phyloP scores from a whole-genome alignment of 1,284 basidiomycete species.

The Coriolopsis trogii region DNA sequence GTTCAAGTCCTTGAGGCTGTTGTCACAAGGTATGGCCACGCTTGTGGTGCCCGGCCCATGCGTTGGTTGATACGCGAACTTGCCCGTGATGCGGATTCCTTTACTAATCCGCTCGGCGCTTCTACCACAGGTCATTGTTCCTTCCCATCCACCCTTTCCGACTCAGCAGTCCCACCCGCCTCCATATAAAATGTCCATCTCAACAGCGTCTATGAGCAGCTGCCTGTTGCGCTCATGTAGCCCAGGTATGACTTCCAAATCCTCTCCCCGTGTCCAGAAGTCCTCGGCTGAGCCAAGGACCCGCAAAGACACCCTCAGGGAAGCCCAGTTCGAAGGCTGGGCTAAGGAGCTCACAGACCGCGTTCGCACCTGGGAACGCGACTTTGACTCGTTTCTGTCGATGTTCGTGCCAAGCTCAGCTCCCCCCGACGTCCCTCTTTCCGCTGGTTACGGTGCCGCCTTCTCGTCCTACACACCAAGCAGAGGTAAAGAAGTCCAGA shows the following conservation, averaged over 20 bases:
- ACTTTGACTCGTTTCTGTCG: conserved; percentile 1
- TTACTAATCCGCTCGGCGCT: too few species aligned
- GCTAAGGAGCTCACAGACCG: conserved; percentile 1
- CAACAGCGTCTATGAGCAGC: conserved; percentile 3
- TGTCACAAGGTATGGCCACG: too few species aligned
- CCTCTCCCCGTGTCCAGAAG: background rate
- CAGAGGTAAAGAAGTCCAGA: background rate
- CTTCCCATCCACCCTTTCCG: background rate
- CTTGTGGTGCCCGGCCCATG: too few species aligned
- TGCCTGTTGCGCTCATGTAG: background rate
- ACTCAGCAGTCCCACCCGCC: background rate
- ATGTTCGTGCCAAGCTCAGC: conserved; percentile 4
- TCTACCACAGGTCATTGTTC: background rate
- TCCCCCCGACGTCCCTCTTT: background rate
- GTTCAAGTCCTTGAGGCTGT: too few species aligned
- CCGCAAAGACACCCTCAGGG: background rate
- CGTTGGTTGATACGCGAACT: too few species aligned
- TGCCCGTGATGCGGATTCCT: too few species aligned
- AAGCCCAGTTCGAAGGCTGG: background rate
- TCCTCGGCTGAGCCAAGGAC: background rate
- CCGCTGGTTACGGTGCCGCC: background rate
- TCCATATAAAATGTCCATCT: conserved; percentile 10
- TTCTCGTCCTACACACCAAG: background rate
- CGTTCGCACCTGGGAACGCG: background rate
- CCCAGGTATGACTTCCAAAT: conserved; percentile 6